Evolutionary conservation across 176 grass and related monocot genomes (phyloP), one percentile per base, ranked within the genome.

Genomic region (Thinopyrum elongatum): DNA sequence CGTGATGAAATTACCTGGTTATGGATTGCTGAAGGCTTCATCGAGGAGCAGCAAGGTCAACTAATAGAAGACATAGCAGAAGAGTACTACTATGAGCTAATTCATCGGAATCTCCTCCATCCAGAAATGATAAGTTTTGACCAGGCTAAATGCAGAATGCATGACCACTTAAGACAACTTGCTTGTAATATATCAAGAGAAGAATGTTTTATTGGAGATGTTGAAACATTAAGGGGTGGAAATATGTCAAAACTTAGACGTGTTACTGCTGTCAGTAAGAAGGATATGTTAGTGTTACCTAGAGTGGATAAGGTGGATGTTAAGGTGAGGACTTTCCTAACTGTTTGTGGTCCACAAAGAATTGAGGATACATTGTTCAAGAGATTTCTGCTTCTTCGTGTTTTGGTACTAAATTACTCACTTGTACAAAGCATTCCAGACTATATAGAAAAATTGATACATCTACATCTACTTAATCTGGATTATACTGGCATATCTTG

Each of bases 41-140:
- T 82, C 16, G 14, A 81, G 51, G 51, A 23, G 25, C 15, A 53
- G 19, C n/a, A 65, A 28, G 79, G 53, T 15, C 23, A 39, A 25
- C 27, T 81, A 29, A 6, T 82, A 41, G 86, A 88, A 74, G 86
- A 87, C 38, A 42, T 21, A 58, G 86, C 79, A 3, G 80, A 88
- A 28, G 86, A 81, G 7, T 83, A 83, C 44, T 60, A 70, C 39
- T 23, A 83, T 11, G 86, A 83, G 36, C 51, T 88, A 14, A 74
- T 66, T 3, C 27, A 58, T 15, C 83, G 61, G 71, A 88, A 73
- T 70, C 75, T 88, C 23, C 65, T 88, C 38, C 70, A 83, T 2
- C 80, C 72, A 7, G 22, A 25, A 8, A 14, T 10, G 0, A 1
- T 4, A 6, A 2, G 0, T 25, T 42, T 70, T 28, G 62, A 71